Percentiles rank a stretch among this genome's conserved stretches.
phyloP scores from a whole-genome alignment of 495 filamentous ascomycete species.

The Daldinia concentrica region DNA sequence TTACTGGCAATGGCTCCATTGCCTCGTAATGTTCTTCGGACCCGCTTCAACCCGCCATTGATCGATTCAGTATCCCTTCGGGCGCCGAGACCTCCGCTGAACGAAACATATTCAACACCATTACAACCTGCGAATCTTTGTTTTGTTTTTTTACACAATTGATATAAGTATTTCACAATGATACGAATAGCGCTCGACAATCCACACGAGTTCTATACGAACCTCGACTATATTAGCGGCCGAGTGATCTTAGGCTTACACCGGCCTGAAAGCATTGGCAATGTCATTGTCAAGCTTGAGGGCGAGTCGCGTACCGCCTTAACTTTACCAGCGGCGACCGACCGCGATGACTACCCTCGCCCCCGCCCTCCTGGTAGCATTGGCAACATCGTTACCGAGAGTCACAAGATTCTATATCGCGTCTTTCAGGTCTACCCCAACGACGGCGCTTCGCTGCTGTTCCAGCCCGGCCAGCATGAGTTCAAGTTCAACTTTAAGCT shows the following conservation, averaged over 20 bases:
- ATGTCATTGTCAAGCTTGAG: constrained; percentile 92
- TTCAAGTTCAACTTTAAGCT: constrained; percentile 95
- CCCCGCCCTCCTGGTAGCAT: constrained; percentile 36
- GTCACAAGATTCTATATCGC: constrained; percentile 70
- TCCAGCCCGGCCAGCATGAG: constrained; percentile 81
- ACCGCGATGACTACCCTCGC: constrained; percentile 31
- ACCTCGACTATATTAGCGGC: constrained; percentile 80
- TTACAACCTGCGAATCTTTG: background rate
- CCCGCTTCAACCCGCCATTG: constrained; percentile 23
- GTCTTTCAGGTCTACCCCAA: constrained; percentile 83
- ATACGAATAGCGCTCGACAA: constrained; percentile 81
- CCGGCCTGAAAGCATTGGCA: constrained; percentile 73
- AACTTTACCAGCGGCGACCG: constrained; percentile 43
- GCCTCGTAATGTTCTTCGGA: constrained; percentile 28
- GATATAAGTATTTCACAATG: constrained; percentile 55
- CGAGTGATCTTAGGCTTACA: constrained; percentile 70
- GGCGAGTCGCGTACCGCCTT: constrained; percentile 79
- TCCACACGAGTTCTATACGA: constrained; percentile 81
- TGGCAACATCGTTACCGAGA: constrained; percentile 56
- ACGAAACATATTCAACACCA: constrained; percentile 9
- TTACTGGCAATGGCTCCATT: constrained; percentile 22
- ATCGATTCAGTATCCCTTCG: constrained; percentile 11
- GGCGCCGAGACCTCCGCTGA: constrained; percentile 21
- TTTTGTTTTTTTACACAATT: background rate
- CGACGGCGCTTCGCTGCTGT: constrained; percentile 67